Percentiles rank a stretch among this genome's conserved stretches.
Conservation (phyloP, 106 monocot species). For the Apostasia shenzhenica region DNA sequence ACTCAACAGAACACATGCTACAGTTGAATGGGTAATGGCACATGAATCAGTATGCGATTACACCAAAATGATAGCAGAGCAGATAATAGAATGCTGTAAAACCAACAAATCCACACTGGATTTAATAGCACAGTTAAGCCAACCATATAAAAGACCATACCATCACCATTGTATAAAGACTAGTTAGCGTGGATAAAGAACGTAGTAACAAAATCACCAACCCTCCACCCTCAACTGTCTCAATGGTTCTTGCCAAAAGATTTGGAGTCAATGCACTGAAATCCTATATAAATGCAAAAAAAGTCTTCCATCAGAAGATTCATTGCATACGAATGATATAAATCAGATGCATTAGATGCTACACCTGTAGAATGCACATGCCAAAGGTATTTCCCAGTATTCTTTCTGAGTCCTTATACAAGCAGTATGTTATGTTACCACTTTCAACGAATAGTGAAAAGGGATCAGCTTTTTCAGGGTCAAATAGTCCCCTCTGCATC, state of each 20-base stretch:
- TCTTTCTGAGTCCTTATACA: slow-evolving; percentile 86
- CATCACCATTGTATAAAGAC: slow-evolving; percentile 97
- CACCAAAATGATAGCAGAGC: too few species aligned
- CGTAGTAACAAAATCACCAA: slow-evolving; percentile 78
- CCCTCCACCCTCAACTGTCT: slow-evolving; percentile 99
- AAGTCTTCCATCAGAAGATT: neutral
- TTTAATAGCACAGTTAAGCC: neutral
- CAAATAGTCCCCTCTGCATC: slow-evolving; percentile 62
- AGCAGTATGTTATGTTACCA: slow-evolving; percentile 77
- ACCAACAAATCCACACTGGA: too few species aligned
- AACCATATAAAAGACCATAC: slow-evolving; percentile 28
- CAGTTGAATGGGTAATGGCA: too few species aligned
- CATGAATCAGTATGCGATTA: too few species aligned
- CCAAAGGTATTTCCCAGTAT: slow-evolving; percentile 95
- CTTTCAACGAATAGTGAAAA: slow-evolving; percentile 82
- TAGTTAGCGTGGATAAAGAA: slow-evolving; percentile 78
- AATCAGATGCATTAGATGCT: neutral
- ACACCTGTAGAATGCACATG: slow-evolving; percentile 98
- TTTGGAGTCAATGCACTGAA: slow-evolving; percentile 98
- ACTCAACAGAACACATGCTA: too few species aligned
- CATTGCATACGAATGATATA: neutral
- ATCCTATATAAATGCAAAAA: slow-evolving; percentile 42
- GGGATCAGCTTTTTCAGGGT: slow-evolving; percentile 73
- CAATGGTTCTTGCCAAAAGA: slow-evolving; percentile 93
- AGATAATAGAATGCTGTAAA: too few species aligned